A percentile compares a stretch with the other conserved stretches of the same genome.
Evolutionary conservation across 768 basidiomycete genomes (phyloP).

Genomic region (Mycena rebaudengoi): DNA sequence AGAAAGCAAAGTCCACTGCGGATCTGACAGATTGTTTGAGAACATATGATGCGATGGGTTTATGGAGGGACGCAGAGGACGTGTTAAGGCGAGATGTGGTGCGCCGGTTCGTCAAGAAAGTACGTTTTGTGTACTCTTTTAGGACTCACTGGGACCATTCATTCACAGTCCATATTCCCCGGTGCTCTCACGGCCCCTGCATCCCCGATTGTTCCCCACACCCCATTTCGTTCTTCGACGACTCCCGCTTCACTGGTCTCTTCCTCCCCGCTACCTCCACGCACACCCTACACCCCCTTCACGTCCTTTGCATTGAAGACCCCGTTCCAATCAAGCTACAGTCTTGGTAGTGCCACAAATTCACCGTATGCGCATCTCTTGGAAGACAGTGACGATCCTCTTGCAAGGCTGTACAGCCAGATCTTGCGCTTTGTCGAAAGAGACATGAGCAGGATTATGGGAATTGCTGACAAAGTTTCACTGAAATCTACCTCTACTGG

Average conservation of each 20-base stretch:
- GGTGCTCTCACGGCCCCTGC: slow-evolving; percentile 73
- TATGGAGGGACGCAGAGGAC: slow-evolving; percentile 91
- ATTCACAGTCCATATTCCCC: slow-evolving; percentile 72
- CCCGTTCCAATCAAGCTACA: slow-evolving; percentile 52
- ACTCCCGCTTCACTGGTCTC: slow-evolving; percentile 34
- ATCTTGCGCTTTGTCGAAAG: slow-evolving; percentile 83
- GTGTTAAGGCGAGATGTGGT: slow-evolving; percentile 79
- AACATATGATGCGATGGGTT: slow-evolving; percentile 80
- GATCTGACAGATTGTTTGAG: slow-evolving; percentile 83
- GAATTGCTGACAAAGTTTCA: slow-evolving; percentile 74
- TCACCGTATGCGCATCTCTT: slow-evolving; percentile 59
- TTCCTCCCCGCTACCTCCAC: slow-evolving; percentile 41
- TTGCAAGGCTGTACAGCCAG: slow-evolving; percentile 83
- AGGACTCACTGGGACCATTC: neutral
- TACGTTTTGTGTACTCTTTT: slow-evolving; percentile 34
- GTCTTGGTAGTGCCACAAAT: slow-evolving; percentile 34
- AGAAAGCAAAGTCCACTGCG: slow-evolving; percentile 65
- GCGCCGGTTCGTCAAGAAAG: slow-evolving; percentile 81
- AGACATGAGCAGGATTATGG: slow-evolving; percentile 79
- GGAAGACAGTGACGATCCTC: slow-evolving; percentile 71
- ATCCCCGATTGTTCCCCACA: slow-evolving; percentile 81
- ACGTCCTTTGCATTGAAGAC: slow-evolving; percentile 64
- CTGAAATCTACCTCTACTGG: slow-evolving; percentile 50
- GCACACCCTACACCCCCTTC: slow-evolving; percentile 61
- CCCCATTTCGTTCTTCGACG: slow-evolving; percentile 62